Base-by-base conservation (phyloP, 768 basidiomycete genomes). In the Botryobasidium botryosum region DNA sequence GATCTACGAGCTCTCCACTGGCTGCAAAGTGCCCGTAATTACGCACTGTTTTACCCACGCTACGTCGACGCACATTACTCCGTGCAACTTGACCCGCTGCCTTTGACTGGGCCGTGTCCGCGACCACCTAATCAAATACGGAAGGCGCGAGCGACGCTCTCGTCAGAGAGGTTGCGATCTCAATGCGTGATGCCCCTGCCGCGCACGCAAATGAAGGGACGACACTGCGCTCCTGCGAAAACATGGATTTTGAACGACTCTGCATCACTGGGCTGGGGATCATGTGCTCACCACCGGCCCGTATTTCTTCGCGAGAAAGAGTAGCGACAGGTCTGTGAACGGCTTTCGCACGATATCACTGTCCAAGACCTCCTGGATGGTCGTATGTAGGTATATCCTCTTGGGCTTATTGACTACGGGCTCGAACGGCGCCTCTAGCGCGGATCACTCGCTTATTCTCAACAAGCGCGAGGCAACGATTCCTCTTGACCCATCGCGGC, bases 361-460 rank as follows among this genome's bases (percentile, higher is more conserved):
- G 8, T 10, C 15, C 23, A 13, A 7, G 8, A 29, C 24, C 13
- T 13, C 8, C 13, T 13, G 12, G 12, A n/a, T n/a, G n/a, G n/a
- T n/a, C n/a, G n/a, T n/a, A n/a, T n/a, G n/a, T n/a, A n/a, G n/a
- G n/a, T n/a, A n/a, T n/a, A n/a, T n/a, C n/a, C n/a, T n/a, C n/a
- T n/a, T n/a, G n/a, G n/a, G n/a, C n/a, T n/a, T n/a, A n/a, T n/a
- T n/a, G n/a, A n/a, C n/a, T n/a, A n/a, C n/a, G n/a, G n/a, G n/a
- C n/a, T n/a, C n/a, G n/a, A n/a, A n/a, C n/a, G n/a, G n/a, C n/a
- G n/a, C n/a, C n/a, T n/a, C n/a, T n/a, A n/a, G n/a, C n/a, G n/a
- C n/a, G n/a, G 71, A 90, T 57, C 74, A 69, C 45, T 63, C 68
- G 28, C 66, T 71, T 12, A 58, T 94, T 42, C 68, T 99, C 25